Evolutionary conservation across 2,329 filamentous ascomycete genomes (phyloP).

Genomic region (Coniochaeta prunicola): DNA sequence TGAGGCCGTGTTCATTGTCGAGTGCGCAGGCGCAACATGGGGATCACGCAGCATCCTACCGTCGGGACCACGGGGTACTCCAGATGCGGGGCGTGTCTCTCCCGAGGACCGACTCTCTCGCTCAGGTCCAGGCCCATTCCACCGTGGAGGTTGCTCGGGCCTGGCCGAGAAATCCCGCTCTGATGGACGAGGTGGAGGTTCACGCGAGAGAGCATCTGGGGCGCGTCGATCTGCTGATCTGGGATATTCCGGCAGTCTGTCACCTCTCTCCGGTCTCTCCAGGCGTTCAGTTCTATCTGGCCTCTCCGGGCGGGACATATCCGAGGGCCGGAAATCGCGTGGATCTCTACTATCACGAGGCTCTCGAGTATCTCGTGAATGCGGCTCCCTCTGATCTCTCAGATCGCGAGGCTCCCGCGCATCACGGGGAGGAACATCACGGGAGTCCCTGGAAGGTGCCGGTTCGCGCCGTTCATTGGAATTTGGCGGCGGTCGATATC

Average conservation of each 20-base stretch:
- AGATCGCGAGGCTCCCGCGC: conserved; percentile 20
- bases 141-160: conserved; percentile 22
- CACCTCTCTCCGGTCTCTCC: background rate
- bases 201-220: conserved; percentile 26
- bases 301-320: conserved; percentile 32
- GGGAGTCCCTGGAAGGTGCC: conserved; percentile 15
- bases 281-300: background rate
- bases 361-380: conserved; percentile 28
- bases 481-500: conserved; percentile 8
- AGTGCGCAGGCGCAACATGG: conserved; percentile 13
- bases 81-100: conserved; percentile 23
- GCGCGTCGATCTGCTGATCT: conserved; percentile 30
- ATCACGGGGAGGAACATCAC: conserved; percentile 24
- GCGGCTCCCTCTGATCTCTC: conserved; percentile 24
- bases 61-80: conserved; percentile 13
- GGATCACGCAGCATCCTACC: conserved; percentile 15
- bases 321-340: conserved; percentile 24
- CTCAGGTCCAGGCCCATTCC: conserved; percentile 22
- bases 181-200: conserved; percentile 22
- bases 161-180: conserved; percentile 30
- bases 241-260: background rate
- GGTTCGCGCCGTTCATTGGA: conserved; percentile 11
- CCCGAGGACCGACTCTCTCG: conserved; percentile 25
- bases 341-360: conserved; percentile 24
- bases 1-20: conserved; percentile 20